These are phyloP conservation scores for Hypoxylon sp. DNA, from an alignment of 2,329 filamentous ascomycete genomes.

Conservation along the genomic window DNA sequence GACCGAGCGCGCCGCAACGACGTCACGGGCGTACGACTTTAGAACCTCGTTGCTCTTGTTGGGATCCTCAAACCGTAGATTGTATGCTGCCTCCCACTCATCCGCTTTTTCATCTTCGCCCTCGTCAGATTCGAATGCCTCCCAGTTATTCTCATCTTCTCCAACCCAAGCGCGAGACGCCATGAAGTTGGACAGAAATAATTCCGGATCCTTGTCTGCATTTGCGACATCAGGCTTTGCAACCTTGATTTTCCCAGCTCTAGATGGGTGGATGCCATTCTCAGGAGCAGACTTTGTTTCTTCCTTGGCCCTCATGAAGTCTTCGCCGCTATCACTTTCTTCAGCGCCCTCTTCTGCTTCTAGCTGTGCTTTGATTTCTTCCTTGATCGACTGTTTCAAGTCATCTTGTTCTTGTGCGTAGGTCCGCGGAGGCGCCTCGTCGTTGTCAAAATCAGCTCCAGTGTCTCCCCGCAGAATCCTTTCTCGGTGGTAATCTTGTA, in stretches of 20 bases:
- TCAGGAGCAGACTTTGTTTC: constrained; percentile 46
- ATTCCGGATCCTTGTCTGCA: constrained; percentile 90
- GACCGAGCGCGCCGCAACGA: constrained; percentile 84
- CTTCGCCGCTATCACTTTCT: constrained; percentile 69
- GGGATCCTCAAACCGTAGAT: constrained; percentile 94
- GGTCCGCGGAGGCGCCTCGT: constrained; percentile 69
- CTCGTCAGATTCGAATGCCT: constrained; percentile 93
- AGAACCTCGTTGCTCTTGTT: constrained; percentile 88
- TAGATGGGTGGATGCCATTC: constrained; percentile 68
- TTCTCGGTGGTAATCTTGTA: constrained; percentile 92
- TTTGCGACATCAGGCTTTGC: constrained; percentile 75
- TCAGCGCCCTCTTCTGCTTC: constrained; percentile 64
- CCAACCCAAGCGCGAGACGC: constrained; percentile 90
- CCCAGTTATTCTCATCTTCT: constrained; percentile 72
- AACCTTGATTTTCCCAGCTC: constrained; percentile 61
- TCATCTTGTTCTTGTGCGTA: constrained; percentile 91
- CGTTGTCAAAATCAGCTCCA: constrained; percentile 69
- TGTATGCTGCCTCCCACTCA: constrained; percentile 92
- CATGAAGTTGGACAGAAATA: constrained; percentile 95
- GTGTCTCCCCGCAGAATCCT: constrained; percentile 82
- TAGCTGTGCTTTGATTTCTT: constrained; percentile 78
- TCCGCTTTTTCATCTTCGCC: constrained; percentile 79
- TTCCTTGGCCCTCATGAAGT: constrained; percentile 80
- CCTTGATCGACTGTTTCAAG: constrained; percentile 80
- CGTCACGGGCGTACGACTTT: constrained; percentile 88